These are phyloP conservation scores for Rutstroemia sp. DNA, from an alignment of 2,329 filamentous ascomycete species.

Conservation along the genomic window DNA sequence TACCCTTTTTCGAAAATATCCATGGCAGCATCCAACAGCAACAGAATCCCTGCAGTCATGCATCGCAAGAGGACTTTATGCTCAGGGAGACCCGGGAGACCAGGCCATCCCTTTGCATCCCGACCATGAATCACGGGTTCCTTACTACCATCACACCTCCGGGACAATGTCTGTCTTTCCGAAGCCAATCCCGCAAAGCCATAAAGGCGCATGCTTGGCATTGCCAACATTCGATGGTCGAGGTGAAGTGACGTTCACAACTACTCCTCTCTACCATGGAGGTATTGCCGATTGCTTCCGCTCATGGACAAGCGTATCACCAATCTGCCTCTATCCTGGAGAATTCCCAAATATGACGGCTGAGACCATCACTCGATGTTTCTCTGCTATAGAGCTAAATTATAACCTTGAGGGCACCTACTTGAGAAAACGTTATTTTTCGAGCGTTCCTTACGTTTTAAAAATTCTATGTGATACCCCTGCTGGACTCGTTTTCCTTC, in stretches of 20 bases:
- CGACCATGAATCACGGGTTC: background rate
- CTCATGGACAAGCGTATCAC: conserved; percentile 50
- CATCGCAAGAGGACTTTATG: background rate
- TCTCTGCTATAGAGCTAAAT: background rate
- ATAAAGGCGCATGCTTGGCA: conserved; percentile 46
- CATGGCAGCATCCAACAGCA: background rate
- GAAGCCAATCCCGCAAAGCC: conserved; percentile 53
- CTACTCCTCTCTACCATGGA: conserved; percentile 59
- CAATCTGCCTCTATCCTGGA: conserved; percentile 57
- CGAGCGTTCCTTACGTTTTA: conserved; percentile 52
- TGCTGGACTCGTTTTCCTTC: conserved; percentile 36
- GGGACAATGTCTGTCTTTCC: conserved; percentile 57
- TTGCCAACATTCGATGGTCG: conserved; percentile 35
- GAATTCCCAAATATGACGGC: conserved; percentile 33
- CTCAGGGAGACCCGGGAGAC: background rate
- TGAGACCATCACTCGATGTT: background rate
- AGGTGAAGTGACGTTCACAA: conserved; percentile 49
- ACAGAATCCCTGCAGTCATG: background rate
- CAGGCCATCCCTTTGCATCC: background rate
- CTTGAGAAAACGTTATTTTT: conserved; percentile 42
- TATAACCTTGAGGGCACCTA: background rate
- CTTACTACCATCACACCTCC: conserved; percentile 44
- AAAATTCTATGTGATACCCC: conserved; percentile 42
- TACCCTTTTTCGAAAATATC: background rate
- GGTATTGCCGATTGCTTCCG: conserved; percentile 56